Percentiles rank a stretch among this genome's conserved stretches.
phyloP scores from a whole-genome alignment of 2,329 filamentous ascomycete species.

The Paracorniculantispora psalliotae region DNA sequence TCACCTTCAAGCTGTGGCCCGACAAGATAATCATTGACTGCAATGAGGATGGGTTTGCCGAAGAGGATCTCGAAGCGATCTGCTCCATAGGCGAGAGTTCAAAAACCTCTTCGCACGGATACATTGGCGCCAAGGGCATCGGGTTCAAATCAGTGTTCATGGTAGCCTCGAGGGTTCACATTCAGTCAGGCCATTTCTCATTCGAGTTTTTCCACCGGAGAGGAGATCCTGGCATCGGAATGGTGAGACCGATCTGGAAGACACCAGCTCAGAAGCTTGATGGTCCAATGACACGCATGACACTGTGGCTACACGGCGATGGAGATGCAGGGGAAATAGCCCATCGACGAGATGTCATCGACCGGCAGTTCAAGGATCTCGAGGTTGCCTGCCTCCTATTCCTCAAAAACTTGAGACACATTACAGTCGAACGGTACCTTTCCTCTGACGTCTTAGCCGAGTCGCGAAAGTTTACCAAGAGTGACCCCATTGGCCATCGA shows the following conservation, averaged over 20 bases:
- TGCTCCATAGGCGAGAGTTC: constrained; percentile 40
- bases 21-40: constrained; percentile 38
- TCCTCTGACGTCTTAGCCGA: background rate
- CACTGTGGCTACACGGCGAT: background rate
- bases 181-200: constrained; percentile 36
- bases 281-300: background rate
- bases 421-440: background rate
- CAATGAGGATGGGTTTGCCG: constrained; percentile 42
- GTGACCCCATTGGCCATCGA: background rate
- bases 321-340: background rate
- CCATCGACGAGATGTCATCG: background rate
- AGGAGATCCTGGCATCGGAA: background rate
- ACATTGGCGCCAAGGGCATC: constrained; percentile 44
- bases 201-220: constrained; percentile 32
- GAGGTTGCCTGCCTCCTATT: background rate
- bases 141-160: constrained; percentile 46
- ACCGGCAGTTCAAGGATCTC: background rate
- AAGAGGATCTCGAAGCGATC: constrained; percentile 36
- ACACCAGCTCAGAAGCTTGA: background rate
- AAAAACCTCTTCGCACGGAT: constrained; percentile 33
- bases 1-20: constrained; percentile 30
- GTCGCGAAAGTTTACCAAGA: background rate
- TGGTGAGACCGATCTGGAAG: background rate
- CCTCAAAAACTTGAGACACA: background rate
- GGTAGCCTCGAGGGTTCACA: constrained; percentile 33